Percentiles rank a stretch among this genome's conserved stretches.
phyloP scores from a whole-genome alignment of 257 asterid genomes.

The Paulownia fortunei region DNA sequence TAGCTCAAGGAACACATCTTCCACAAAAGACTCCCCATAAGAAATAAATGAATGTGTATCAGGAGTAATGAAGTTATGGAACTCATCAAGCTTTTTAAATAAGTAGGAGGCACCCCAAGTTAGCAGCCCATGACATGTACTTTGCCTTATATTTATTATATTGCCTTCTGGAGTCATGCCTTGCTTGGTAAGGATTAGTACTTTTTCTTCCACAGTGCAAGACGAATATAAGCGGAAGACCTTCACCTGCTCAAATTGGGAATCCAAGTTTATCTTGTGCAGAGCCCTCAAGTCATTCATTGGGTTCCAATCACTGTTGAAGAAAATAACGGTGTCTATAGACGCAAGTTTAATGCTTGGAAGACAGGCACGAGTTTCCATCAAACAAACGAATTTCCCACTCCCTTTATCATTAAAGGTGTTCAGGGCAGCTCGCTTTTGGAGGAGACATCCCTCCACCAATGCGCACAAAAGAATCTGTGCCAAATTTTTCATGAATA shows the following conservation, averaged over 20 bases:
- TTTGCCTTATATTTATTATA: conserved; percentile 34
- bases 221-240: conserved; percentile 66
- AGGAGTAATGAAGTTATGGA: conserved; percentile 24
- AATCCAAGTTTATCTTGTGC: conserved; percentile 52
- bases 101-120: conserved; percentile 62
- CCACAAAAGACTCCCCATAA: conserved; percentile 42
- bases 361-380: conserved; percentile 62
- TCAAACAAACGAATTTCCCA: conserved; percentile 52
- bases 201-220: conserved; percentile 63
- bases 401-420: conserved; percentile 46
- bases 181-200: conserved; percentile 59
- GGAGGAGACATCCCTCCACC: conserved; percentile 34
- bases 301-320: conserved; percentile 78
- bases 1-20: conserved; percentile 58
- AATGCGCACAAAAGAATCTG: conserved; percentile 52
- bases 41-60: conserved; percentile 29
- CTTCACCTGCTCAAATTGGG: conserved; percentile 56
- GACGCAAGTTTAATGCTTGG: conserved; percentile 50
- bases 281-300: conserved; percentile 61
- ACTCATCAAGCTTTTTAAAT: conserved; percentile 49
- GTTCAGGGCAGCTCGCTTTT: conserved; percentile 37
- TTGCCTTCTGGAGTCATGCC: conserved; percentile 48
- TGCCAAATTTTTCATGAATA: conserved; percentile 54
- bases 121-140: conserved; percentile 51
- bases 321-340: conserved; percentile 53